Base-by-base conservation (phyloP, 768 basidiomycete genomes). In the Rhodosporidiobolus odoratus region DNA sequence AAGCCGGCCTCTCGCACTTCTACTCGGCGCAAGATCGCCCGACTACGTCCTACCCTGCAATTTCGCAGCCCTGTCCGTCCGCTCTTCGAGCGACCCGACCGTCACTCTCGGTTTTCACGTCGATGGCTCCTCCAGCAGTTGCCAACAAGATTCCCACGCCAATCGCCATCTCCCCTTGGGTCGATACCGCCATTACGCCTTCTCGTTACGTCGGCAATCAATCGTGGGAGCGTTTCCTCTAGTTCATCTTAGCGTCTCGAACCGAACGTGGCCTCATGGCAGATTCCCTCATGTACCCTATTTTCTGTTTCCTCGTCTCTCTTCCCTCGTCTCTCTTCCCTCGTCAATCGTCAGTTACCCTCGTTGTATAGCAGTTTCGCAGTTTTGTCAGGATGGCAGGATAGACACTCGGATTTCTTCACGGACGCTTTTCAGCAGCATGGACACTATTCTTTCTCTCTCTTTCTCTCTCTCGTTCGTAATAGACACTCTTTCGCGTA, bases 181-280 rank as follows among this genome's bases (percentile, higher is more conserved):
- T 66, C 57, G 65, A 71, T 61, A n/a, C 65, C 15, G 61, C 65
- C 19, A 56, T 62, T 34, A 71, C 69, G 12, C 69, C 69, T 0
- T 66, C 69, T 8, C 69, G 69, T 19, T 71, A 71, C 56, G 30
- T 58, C 7, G 60, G 40, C 17, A 53, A 45, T 16, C 23, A 35
- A 17, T 54, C 34, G n/a, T 37, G 43, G 41, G 41, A 65, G 30
- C 64, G 52, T 15, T 48, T 58, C 40, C 34, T 25, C n/a, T 63
- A 48, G 43, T 9, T 32, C 13, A 12, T 17, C 45, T 23, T n/a
- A n/a, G n/a, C n/a, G n/a, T n/a, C n/a, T n/a, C n/a, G n/a, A n/a
- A n/a, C n/a, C n/a, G n/a, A 12, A 9, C 38, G 16, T 58, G 30
- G 56, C 50, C 50, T 25, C n/a, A n/a, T n/a, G n/a, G n/a, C n/a